A percentile compares a stretch with the other conserved stretches of the same genome.
Conservation (phyloP, 257 asterid genomes). For the Ehretia macrophylla region DNA sequence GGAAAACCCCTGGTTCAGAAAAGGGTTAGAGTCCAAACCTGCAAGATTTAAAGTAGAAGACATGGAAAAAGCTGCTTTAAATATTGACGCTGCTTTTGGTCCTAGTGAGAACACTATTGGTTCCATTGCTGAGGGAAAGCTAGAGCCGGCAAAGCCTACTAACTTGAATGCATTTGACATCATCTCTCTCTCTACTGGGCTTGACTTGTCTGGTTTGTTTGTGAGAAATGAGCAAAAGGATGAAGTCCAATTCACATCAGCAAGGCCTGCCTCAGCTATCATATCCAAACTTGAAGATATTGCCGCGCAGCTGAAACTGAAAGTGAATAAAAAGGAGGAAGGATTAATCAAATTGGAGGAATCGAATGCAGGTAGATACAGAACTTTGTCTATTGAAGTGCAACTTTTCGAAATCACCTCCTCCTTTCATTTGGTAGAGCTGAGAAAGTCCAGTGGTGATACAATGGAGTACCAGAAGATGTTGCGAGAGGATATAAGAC, state of each 20-base stretch:
- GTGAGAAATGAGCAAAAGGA: conserved; percentile 55
- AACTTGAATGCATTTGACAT: conserved; percentile 74
- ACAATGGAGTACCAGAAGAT: conserved; percentile 44
- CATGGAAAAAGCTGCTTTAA: conserved; percentile 18
- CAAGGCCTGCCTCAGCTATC: conserved; percentile 33
- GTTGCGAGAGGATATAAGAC: conserved; percentile 32
- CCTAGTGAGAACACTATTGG: conserved; percentile 5
- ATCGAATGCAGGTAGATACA: conserved; percentile 24
- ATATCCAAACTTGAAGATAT: conserved; percentile 48
- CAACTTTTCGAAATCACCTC: conserved; percentile 47
- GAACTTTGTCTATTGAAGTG: conserved; percentile 35
- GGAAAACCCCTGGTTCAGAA: conserved; percentile 64
- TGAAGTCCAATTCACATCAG: conserved; percentile 60
- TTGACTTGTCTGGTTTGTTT: conserved; percentile 75
- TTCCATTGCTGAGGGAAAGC: conserved; percentile 12
- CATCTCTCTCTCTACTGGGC: conserved; percentile 70
- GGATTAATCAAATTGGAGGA: conserved; percentile 48
- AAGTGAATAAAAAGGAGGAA: conserved; percentile 44
- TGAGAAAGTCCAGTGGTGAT: conserved; percentile 58
- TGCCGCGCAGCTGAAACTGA: conserved; percentile 39
- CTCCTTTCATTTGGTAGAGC: conserved; percentile 56
- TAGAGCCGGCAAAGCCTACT: conserved; percentile 28
- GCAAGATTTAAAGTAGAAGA: conserved; percentile 7
- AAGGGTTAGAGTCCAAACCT: conserved; percentile 30
- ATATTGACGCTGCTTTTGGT: conserved; percentile 6